Evolutionary conservation across 2,329 filamentous ascomycete species (phyloP).

Genomic region (Elsinoe batatas): DNA sequence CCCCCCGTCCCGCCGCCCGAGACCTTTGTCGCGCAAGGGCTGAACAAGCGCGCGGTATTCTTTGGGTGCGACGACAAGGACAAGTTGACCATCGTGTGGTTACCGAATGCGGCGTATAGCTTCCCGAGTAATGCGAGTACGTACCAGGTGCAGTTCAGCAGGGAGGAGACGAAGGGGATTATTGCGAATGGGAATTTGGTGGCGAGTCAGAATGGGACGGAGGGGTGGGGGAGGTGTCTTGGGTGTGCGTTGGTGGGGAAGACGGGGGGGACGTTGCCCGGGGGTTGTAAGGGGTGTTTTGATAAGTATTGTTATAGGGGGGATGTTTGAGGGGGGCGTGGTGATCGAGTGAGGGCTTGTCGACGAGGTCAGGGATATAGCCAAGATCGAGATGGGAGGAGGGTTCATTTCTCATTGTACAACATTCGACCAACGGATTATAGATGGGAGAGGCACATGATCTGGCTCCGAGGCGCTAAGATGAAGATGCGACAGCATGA

Average conservation of each 20-base stretch:
- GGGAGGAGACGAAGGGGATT: slow-evolving; percentile 29
- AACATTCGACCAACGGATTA: too few species aligned
- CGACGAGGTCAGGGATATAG: too few species aligned
- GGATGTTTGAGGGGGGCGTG: neutral
- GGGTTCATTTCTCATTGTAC: too few species aligned
- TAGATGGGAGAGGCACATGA: too few species aligned
- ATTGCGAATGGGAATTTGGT: slow-evolving; percentile 33
- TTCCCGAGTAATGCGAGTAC: slow-evolving; percentile 27
- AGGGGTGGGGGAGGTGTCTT: slow-evolving; percentile 32
- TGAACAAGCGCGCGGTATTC: slow-evolving; percentile 52
- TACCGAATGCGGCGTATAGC: slow-evolving; percentile 36
- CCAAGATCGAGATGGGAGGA: too few species aligned
- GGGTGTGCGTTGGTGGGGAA: slow-evolving; percentile 34
- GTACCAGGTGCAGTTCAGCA: slow-evolving; percentile 29
- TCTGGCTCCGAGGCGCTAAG: too few species aligned
- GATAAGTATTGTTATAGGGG: slow-evolving; percentile 30
- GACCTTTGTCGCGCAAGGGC: slow-evolving; percentile 48
- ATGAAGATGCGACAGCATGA: too few species aligned
- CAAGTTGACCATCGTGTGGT: slow-evolving; percentile 30
- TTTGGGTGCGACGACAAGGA: slow-evolving; percentile 47
- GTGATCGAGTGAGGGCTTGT: neutral
- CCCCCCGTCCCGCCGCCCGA: slow-evolving; percentile 47
- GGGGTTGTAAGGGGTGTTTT: slow-evolving; percentile 32
- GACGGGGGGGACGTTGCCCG: slow-evolving; percentile 25
- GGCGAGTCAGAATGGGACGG: slow-evolving; percentile 29